Evolutionary conservation across 2,329 filamentous ascomycete species (phyloP).

Genomic region (Trichoderma sp.): DNA sequence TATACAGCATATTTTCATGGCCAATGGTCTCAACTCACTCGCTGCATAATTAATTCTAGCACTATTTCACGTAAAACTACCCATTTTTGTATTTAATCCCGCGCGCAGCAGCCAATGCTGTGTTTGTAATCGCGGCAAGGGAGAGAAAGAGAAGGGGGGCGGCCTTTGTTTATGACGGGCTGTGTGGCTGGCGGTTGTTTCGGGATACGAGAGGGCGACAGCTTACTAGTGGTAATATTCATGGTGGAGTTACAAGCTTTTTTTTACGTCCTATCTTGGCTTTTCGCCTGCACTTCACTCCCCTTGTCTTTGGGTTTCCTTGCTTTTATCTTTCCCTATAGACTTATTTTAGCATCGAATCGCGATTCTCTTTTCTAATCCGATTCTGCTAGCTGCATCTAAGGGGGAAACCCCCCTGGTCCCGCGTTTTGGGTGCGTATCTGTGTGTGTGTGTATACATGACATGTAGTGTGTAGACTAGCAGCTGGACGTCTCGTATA

Average conservation of each 20-base stretch:
- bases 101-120: background rate
- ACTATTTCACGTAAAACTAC: background rate
- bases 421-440: background rate
- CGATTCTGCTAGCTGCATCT: background rate
- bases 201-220: constrained; percentile 24
- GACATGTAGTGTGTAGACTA: background rate
- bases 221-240: constrained; percentile 5
- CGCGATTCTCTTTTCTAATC: background rate
- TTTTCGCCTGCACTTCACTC: background rate
- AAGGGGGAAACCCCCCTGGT: background rate
- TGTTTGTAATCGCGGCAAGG: background rate
- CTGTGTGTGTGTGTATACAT: background rate
- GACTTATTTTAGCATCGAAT: background rate
- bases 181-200: constrained; percentile 24
- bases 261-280: background rate
- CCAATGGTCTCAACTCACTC: background rate
- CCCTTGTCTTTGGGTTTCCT: background rate
- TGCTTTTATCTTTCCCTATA: background rate
- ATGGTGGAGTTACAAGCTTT: constrained; percentile 4
- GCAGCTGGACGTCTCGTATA: background rate
- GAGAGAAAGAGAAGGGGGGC: background rate
- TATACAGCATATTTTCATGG: background rate
- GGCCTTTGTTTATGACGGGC: background rate
- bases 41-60: background rate
- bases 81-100: background rate